A percentile compares a stretch with the other conserved stretches of the same genome.
Conservation (phyloP, 805 yeast genomes). For the Ogataea degrootiae region DNA sequence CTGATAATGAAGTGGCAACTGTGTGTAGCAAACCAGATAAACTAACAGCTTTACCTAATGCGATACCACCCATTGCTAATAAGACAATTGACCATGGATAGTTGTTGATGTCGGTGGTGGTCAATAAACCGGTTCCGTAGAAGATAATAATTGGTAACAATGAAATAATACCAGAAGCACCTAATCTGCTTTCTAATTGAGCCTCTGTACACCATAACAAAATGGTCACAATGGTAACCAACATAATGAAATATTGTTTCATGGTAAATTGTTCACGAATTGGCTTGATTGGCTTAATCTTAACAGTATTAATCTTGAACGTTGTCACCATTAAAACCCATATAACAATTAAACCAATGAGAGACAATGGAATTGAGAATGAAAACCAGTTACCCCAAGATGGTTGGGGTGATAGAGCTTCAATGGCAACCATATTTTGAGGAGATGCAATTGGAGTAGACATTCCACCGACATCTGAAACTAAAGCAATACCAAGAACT, state of each 20-base stretch:
- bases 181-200: slow-evolving; percentile 38
- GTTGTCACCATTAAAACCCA: slow-evolving; percentile 51
- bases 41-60: slow-evolving; percentile 46
- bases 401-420: slow-evolving; percentile 47
- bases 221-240: slow-evolving; percentile 40
- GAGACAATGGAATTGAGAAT: slow-evolving; percentile 43
- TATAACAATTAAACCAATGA: slow-evolving; percentile 35
- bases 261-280: slow-evolving; percentile 41
- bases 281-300: slow-evolving; percentile 42
- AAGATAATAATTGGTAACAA: slow-evolving; percentile 43
- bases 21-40: slow-evolving; percentile 45
- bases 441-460: slow-evolving; percentile 53
- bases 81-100: slow-evolving; percentile 53
- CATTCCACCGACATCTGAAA: slow-evolving; percentile 52
- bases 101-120: slow-evolving; percentile 44
- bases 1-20: slow-evolving; percentile 41
- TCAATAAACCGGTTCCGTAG: slow-evolving; percentile 46
- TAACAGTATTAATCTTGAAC: slow-evolving; percentile 45
- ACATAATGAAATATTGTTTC: slow-evolving; percentile 39
- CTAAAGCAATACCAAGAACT: slow-evolving; percentile 40
- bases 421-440: slow-evolving; percentile 51
- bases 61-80: slow-evolving; percentile 53
- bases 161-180: slow-evolving; percentile 45
- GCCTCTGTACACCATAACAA: slow-evolving; percentile 46
- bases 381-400: slow-evolving; percentile 57